phyloP scores from a whole-genome alignment of 305 asterid genomes.

The Fraxinus latifolia region DNA sequence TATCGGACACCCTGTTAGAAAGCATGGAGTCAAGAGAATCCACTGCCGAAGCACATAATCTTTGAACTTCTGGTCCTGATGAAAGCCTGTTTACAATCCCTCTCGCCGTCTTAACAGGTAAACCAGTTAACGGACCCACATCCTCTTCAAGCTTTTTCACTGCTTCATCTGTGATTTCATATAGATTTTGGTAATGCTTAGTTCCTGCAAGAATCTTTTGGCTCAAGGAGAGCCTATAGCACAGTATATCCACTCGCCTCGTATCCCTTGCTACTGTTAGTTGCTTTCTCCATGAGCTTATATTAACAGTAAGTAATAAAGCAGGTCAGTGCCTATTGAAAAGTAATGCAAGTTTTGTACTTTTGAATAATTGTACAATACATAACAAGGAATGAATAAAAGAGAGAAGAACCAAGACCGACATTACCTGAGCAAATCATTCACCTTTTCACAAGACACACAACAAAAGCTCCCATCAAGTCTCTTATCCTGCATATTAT shows the following conservation, averaged over 20 bases:
- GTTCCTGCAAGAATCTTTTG: conserved; percentile 77
- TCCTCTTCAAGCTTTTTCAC: conserved; percentile 72
- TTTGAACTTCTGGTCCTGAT: conserved; percentile 77
- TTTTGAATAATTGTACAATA: not conserved
- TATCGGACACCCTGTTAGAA: conserved; percentile 39
- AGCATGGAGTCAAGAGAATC: conserved; percentile 56
- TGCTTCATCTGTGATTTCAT: conserved; percentile 55
- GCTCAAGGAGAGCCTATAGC: conserved; percentile 83
- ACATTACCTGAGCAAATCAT: conserved; percentile 72
- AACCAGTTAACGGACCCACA: conserved; percentile 83
- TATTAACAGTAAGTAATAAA: not conserved
- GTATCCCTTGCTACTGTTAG: conserved; percentile 77
- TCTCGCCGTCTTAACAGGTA: conserved; percentile 85
- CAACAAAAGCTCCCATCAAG: conserved; percentile 79
- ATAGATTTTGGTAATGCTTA: conserved; percentile 44
- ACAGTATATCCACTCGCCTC: conserved; percentile 83
- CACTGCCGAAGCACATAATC: conserved; percentile 62
- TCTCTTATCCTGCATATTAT: conserved; percentile 44
- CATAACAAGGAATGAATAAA: not conserved
- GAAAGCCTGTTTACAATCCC: conserved; percentile 95
- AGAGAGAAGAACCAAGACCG: conserved; percentile 1
- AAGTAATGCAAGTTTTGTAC: conserved; percentile 4
- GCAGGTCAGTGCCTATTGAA: not conserved
- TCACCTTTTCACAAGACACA: conserved; percentile 76
- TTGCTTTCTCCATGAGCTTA: conserved; percentile 90